phyloP scores from a whole-genome alignment of 169 alveolate genomes.

The Ichthyophthirius multifiliis region DNA sequence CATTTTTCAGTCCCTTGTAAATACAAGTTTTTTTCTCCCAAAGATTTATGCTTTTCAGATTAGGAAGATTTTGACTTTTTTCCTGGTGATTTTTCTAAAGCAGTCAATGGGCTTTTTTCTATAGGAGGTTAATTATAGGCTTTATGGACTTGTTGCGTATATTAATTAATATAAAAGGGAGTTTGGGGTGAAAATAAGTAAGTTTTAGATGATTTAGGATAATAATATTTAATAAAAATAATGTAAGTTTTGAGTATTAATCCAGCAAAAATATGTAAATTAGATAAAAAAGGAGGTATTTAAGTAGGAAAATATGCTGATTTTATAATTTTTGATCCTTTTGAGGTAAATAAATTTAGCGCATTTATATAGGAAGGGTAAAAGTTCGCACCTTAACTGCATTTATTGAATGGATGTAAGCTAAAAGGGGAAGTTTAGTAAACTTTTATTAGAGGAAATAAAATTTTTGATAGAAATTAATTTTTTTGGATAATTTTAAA shows the following conservation, averaged over 20 bases:
- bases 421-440: background rate
- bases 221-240: background rate
- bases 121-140: background rate
- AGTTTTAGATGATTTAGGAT: background rate
- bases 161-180: too few species aligned
- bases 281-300: background rate
- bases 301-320: background rate
- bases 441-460: background rate
- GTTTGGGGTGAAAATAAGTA: background rate
- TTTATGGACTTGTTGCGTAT: background rate
- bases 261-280: background rate
- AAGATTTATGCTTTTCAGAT: background rate
- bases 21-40: background rate
- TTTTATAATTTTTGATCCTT: background rate
- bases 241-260: background rate
- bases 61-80: background rate
- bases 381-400: background rate
- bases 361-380: background rate
- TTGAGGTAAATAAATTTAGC: background rate
- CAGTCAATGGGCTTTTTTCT: background rate
- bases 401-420: background rate
- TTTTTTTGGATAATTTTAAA: background rate
- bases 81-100: conserved; percentile 1
- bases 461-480: background rate
- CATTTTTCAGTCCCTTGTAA: background rate